Percentiles rank a stretch among this genome's conserved stretches.
Conservation (phyloP, 2,329 filamentous ascomycete genomes). For the Fusarium neocosmosporiellum region DNA sequence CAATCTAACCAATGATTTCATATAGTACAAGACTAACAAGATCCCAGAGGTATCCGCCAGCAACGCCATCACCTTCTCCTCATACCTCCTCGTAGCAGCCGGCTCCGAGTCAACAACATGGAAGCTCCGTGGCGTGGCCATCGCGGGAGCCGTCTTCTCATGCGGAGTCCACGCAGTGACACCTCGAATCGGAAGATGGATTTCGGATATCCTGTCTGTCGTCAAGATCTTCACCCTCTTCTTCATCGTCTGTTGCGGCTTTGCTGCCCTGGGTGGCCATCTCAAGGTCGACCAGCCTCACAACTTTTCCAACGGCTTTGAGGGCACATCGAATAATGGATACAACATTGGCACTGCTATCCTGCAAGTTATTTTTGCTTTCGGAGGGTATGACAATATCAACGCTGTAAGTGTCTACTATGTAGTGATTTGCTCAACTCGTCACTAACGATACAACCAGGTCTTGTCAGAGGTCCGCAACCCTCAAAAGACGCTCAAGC, state of each 20-base stretch:
- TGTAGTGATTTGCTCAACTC: not conserved
- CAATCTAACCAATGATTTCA: accelerated
- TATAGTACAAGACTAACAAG: not conserved
- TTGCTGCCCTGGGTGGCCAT: constrained; percentile 19
- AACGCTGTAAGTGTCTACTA: constrained; percentile 3
- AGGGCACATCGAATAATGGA: constrained; percentile 11
- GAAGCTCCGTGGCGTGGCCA: constrained; percentile 15
- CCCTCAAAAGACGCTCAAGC: constrained; percentile 12
- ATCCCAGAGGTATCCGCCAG: constrained; percentile 12
- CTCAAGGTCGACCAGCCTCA: constrained; percentile 17
- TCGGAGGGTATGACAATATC: constrained; percentile 23
- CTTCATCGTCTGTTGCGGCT: constrained; percentile 26
- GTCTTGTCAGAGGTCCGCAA: constrained; percentile 22
- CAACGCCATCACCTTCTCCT: constrained; percentile 22
- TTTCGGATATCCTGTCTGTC: constrained; percentile 10
- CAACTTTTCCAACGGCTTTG: constrained; percentile 20
- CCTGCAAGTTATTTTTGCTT: constrained; percentile 22
- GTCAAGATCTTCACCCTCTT: constrained; percentile 22
- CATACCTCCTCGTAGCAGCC: constrained; percentile 13
- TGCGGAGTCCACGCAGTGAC: constrained; percentile 9
- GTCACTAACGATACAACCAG: not conserved
- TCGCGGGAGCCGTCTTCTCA: constrained; percentile 5
- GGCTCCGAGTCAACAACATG: constrained; percentile 13
- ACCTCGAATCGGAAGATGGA: constrained; percentile 4
- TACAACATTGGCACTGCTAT: constrained; percentile 23